These are phyloP conservation scores for Penicillium sp. DNA, from an alignment of 2,329 filamentous ascomycete species.

Conservation along the genomic window DNA sequence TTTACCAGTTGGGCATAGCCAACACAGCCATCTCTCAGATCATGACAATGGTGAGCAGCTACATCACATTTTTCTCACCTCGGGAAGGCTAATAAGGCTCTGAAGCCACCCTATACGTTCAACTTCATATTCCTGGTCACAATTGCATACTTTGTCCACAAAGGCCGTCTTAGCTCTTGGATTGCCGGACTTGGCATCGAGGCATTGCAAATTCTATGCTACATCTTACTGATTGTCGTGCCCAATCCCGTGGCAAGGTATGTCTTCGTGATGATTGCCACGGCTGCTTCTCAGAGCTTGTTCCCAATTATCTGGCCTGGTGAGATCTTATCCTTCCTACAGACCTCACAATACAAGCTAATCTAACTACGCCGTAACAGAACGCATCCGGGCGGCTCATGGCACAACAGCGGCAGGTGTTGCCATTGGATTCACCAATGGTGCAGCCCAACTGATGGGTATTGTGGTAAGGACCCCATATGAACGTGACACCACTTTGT, in stretches of 20 bases:
- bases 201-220: conserved; percentile 41
- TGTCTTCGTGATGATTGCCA: conserved; percentile 37
- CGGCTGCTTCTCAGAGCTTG: conserved; percentile 40
- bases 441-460: conserved; percentile 46
- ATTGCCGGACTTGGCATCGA: conserved; percentile 40
- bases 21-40: conserved; percentile 44
- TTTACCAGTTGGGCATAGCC: conserved; percentile 46
- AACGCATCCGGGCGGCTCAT: conserved; percentile 43
- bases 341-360: no score
- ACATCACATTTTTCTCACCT: background rate
- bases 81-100: no score
- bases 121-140: conserved; percentile 41
- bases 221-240: conserved; percentile 41
- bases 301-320: conserved; percentile 49
- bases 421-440: conserved; percentile 46
- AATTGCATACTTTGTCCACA: conserved; percentile 37
- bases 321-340: no score
- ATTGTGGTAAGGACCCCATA: no score
- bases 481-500: no score
- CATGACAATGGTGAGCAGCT: conserved; percentile 41
- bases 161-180: conserved; percentile 39
- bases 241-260: conserved; percentile 37
- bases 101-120: conserved; percentile 39
- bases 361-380: no score
- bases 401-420: conserved; percentile 43